These are phyloP conservation scores for Oxyria digyna DNA, from an alignment of 148 eudicot genomes.

Conservation along the genomic window DNA sequence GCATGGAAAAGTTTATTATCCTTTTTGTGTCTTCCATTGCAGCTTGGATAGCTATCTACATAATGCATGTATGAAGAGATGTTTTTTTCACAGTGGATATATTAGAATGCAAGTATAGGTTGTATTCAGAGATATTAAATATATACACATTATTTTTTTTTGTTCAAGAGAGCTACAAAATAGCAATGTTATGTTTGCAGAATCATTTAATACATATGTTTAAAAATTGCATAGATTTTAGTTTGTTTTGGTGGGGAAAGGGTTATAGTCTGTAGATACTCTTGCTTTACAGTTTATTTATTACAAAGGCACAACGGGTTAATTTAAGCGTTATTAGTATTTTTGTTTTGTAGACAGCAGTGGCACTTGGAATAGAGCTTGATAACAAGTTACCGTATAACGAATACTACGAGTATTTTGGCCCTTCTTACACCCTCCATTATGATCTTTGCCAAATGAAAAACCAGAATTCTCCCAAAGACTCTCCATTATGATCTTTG, in stretches of 20 bases:
- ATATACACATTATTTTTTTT: not conserved
- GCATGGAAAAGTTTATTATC: too few relatives aligned
- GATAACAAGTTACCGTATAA: too few relatives aligned
- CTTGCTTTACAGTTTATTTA: not conserved
- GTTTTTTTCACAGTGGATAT: not conserved
- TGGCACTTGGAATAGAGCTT: conserved; percentile 87
- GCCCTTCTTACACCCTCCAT: conserved; percentile 83
- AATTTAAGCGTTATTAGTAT: not conserved
- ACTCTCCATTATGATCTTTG: too few relatives aligned
- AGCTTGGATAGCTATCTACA: not conserved
- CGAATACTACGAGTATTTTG: conserved; percentile 80
- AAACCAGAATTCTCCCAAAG: conserved; percentile 56
- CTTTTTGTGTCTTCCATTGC: too few relatives aligned
- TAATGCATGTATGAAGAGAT: not conserved
- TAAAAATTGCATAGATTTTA: not conserved
- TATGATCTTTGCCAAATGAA: conserved; percentile 55
- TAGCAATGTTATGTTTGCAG: not conserved
- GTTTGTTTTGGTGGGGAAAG: not conserved
- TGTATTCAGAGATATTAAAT: not conserved
- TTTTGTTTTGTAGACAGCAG: conserved; percentile 60
- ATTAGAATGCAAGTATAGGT: not conserved
- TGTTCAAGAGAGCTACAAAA: not conserved
- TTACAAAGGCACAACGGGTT: not conserved
- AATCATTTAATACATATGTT: not conserved
- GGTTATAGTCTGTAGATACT: not conserved